Conservation (phyloP, 805 yeast species). For the Candida ponderosae region DNA sequence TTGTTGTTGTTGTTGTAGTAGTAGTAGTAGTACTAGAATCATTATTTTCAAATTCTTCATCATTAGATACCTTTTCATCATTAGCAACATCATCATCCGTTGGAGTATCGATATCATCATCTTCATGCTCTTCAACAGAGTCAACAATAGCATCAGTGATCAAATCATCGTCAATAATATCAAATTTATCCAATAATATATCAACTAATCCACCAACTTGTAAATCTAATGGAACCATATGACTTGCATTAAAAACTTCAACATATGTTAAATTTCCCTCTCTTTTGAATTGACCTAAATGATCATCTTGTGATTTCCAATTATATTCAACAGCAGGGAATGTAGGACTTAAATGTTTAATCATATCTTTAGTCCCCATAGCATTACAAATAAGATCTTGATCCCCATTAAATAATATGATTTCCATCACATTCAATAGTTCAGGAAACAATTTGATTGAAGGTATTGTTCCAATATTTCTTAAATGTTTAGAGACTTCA, state of each 20-base stretch:
- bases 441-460: constrained; percentile 61
- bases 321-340: constrained; percentile 17
- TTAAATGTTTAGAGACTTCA: constrained; percentile 44
- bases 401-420: constrained; percentile 80
- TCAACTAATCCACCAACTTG: constrained; percentile 67
- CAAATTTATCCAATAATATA: constrained; percentile 20
- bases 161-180: constrained; percentile 7
- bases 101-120: constrained; percentile 11
- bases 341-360: constrained; percentile 53
- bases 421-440: constrained; percentile 47
- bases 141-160: constrained; percentile 23
- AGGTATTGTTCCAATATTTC: constrained; percentile 46
- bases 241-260: constrained; percentile 69
- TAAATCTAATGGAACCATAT: constrained; percentile 89
- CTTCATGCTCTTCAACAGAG: constrained; percentile 5
- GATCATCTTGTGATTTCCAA: constrained; percentile 40
- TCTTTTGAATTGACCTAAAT: constrained; percentile 37
- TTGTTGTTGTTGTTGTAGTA: too few species aligned
- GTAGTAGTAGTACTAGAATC: background rate
- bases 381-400: constrained; percentile 85
- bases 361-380: constrained; percentile 62
- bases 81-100: constrained; percentile 1
- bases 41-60: constrained; percentile 1
- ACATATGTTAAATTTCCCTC: constrained; percentile 75
- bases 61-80: background rate